Evolutionary conservation across 2,329 filamentous ascomycete species (phyloP), one percentile per base, ranked within the genome.

Genomic region (Microsporum canis): DNA sequence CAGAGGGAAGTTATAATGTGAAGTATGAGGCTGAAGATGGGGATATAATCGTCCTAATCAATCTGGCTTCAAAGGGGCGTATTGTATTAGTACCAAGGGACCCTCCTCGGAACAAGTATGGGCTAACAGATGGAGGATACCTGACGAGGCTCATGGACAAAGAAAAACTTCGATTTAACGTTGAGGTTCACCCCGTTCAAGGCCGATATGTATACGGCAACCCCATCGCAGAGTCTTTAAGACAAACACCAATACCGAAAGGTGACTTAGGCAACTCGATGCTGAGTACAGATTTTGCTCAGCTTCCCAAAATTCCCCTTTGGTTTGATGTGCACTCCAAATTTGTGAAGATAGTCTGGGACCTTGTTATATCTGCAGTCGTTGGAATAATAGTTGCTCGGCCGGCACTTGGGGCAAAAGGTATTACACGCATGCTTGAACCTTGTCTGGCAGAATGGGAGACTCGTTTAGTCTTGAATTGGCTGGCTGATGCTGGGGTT

Each of bases 321-420:
- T 81, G 79, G 79, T 71, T 75, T 59, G 78, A 80, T 64, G 77
- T 80, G 57, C 75, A 80, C 60, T 74, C 72, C 0, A 67, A 72
- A 12, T 64, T 76, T 10, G 67, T 73, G 3, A 63, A 66, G 10
- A 53, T 66, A 5, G 65, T 74, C 23, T 81, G 79, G 79, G 72
- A 77, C 8, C 68, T 73, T 57, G 71, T 73, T 8, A 62, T 77
- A 10, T 72, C 71, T 1, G 72, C 75, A 3, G 71, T 78, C 2
- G 61, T 79, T 2, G 74, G 76, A 0, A 68, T 73, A n/a, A 62
- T 79, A 12, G 71, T 72, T 6, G 66, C 73, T 8, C 67, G 78
- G 3, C 75, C 77, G 3, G 77, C 78, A 0, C 65, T 76, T 27
- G 71, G 65, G 7, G 69, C 72, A 1, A 61, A 60, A 3, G 70